Evolutionary conservation across 495 filamentous ascomycete species (phyloP), one percentile per base, ranked within the genome.

Genomic region (Aspergillus sclerotiicarbonarius): DNA sequence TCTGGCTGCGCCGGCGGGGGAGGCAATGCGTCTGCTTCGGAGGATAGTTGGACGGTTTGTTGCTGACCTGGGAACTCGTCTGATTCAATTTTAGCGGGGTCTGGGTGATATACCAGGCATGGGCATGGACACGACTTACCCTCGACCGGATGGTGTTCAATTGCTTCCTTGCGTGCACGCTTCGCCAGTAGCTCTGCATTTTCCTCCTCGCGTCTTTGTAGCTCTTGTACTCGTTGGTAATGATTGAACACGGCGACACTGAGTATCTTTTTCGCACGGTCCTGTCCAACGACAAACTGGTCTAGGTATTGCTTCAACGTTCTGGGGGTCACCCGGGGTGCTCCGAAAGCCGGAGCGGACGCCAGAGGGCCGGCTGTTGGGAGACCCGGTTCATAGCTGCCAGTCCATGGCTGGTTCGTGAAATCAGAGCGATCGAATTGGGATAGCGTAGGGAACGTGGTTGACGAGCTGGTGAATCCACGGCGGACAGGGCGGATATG

Each of bases 221-320:
- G 65, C 64, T 96, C 89, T 57, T 89, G 86, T 58, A 96, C 83
- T 37, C 88, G 81, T 74, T 96, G 92, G 68, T 96, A 98, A 66
- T 98, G 94, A 74, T 97, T 96, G 72, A 91, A 97, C n/a, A 98
- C 89, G 4, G 92, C 91, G 10, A 92, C 88, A 61, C 90, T 93
- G 51, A 97, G 82, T 21, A 92, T 88, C 69, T 94, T 94, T 81
- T 98, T 98, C n/a, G 94, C 90, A 50, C 90, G 87, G 63, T 96
- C 90, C 69, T 98, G 94, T 20, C 95, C 95, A 6, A 98, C 93
- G 7, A 98, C 93, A 70, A 91, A 98, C 67, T 93, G 88, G 67
- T 98, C 95, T 10, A 98, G 84, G 67, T 96, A 89, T 62, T 90
- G 82, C 73, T 98, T 98, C 62, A 98, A 77, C 57, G 85, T 77